phyloP scores from a whole-genome alignment of 768 basidiomycete species.

The Scleroderma citrinum region DNA sequence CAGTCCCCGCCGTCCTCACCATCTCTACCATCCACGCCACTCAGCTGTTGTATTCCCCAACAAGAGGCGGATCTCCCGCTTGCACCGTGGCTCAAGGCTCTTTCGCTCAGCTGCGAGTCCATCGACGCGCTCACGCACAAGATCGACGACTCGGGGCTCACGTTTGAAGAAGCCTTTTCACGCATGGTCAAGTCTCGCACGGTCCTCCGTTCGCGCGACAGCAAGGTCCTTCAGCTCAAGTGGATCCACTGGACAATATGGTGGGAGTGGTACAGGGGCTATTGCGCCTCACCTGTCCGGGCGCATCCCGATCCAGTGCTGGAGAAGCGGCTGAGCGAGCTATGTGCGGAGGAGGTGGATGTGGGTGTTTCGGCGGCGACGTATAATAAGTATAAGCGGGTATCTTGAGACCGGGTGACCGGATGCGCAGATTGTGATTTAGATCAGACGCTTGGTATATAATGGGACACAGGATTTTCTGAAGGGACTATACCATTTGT shows the following conservation, averaged over 20 bases:
- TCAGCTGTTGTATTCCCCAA: constrained; percentile 12
- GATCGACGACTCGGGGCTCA: constrained; percentile 20
- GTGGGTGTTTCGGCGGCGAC: constrained; percentile 25
- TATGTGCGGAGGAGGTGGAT: constrained; percentile 23
- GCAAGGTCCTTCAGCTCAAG: constrained; percentile 23
- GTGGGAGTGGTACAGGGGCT: constrained; percentile 22
- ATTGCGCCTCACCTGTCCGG: constrained; percentile 12
- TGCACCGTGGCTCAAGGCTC: constrained; percentile 24
- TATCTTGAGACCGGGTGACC: constrained; percentile 20
- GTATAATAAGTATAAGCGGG: constrained; percentile 29
- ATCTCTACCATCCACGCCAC: background rate
- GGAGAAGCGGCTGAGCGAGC: constrained; percentile 15
- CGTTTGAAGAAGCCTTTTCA: constrained; percentile 23
- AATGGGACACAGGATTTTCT: too few species aligned
- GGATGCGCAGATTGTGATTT: too few species aligned
- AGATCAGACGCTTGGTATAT: too few species aligned
- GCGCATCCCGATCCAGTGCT: constrained; percentile 17
- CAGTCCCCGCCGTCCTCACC: background rate
- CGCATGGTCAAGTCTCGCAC: constrained; percentile 22
- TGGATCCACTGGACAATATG: constrained; percentile 30
- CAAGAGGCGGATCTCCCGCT: constrained; percentile 14
- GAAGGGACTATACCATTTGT: too few species aligned
- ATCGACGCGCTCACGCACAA: constrained; percentile 14
- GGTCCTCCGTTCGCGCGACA: constrained; percentile 12
- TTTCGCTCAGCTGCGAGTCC: constrained; percentile 27